phyloP scores from a whole-genome alignment of 805 yeast genomes.

The Wickerhamiella musiphila region DNA sequence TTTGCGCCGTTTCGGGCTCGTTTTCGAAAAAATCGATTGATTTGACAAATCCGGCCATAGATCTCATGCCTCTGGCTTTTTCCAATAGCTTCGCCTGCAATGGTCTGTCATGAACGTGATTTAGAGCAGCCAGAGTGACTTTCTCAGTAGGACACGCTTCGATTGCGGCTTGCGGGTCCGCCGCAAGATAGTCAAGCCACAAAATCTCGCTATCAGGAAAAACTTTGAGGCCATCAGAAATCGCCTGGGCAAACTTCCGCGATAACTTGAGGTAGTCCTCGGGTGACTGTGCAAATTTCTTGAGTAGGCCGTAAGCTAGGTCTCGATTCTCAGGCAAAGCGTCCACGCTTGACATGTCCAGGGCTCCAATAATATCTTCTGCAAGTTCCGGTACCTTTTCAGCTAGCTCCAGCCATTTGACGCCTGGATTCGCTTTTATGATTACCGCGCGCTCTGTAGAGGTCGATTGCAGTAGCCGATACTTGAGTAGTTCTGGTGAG shows the following conservation, averaged over 20 bases:
- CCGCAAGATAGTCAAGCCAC: conserved; percentile 42
- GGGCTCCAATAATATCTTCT: background rate
- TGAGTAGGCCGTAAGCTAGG: background rate
- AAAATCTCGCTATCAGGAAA: conserved; percentile 47
- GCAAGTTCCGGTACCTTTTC: background rate
- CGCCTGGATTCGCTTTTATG: no score
- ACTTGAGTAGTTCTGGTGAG: background rate
- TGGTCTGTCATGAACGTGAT: background rate
- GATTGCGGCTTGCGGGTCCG: background rate
- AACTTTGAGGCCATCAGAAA: background rate
- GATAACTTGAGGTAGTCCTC: background rate
- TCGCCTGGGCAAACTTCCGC: no score
- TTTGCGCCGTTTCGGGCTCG: conserved; percentile 23
- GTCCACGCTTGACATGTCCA: conserved; percentile 1
- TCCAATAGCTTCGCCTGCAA: background rate
- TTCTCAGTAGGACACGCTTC: background rate
- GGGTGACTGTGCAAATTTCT: background rate
- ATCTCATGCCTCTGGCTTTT: background rate
- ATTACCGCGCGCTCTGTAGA: no score
- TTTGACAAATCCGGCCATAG: background rate
- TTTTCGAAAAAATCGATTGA: background rate
- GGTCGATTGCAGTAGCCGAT: no score
- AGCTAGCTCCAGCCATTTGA: background rate
- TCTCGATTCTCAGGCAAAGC: no score
- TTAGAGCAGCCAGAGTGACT: background rate